These are phyloP conservation scores for Favolaschia claudopus DNA, from an alignment of 768 basidiomycete species.

Conservation along the genomic window DNA sequence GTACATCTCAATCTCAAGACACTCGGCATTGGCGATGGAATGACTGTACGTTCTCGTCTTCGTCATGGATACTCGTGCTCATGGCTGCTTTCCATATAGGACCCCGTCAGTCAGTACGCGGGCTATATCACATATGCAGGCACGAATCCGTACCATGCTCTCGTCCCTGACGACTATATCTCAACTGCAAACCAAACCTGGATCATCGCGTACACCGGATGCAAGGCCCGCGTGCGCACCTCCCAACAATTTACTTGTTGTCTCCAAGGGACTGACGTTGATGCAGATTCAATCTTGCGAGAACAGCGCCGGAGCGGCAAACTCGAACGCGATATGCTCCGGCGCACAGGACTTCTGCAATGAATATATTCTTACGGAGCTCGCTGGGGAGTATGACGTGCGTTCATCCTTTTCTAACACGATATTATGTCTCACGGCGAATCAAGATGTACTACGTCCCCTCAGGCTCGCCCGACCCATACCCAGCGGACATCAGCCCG, in stretches of 20 bases:
- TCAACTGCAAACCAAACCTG: slow-evolving; percentile 50
- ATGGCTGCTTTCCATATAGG: slow-evolving; percentile 30
- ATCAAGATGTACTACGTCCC: slow-evolving; percentile 54
- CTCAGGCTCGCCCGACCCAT: slow-evolving; percentile 50
- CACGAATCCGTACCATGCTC: slow-evolving; percentile 62
- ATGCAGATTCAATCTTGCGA: slow-evolving; percentile 61
- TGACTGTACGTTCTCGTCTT: slow-evolving; percentile 52
- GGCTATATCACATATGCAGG: slow-evolving; percentile 63
- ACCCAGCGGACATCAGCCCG: slow-evolving; percentile 50
- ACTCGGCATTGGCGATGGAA: slow-evolving; percentile 69
- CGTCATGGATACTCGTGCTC: not conserved
- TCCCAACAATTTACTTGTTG: not conserved
- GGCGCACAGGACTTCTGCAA: slow-evolving; percentile 67
- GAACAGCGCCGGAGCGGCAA: no score
- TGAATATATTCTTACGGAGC: slow-evolving; percentile 56
- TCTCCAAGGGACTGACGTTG: not conserved
- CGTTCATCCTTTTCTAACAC: slow-evolving; percentile 11
- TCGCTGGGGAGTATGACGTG: slow-evolving; percentile 64
- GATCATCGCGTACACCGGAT: slow-evolving; percentile 50
- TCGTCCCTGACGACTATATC: slow-evolving; percentile 53
- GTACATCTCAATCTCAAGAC: slow-evolving; percentile 62
- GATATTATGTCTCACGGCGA: not conserved
- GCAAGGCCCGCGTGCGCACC: slow-evolving; percentile 36
- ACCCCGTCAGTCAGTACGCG: slow-evolving; percentile 61
- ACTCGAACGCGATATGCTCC: slow-evolving; percentile 59